A percentile compares a stretch with the other conserved stretches of the same genome.
Evolutionary conservation across 495 filamentous ascomycete species (phyloP).

Genomic region (Lepraria neglecta): DNA sequence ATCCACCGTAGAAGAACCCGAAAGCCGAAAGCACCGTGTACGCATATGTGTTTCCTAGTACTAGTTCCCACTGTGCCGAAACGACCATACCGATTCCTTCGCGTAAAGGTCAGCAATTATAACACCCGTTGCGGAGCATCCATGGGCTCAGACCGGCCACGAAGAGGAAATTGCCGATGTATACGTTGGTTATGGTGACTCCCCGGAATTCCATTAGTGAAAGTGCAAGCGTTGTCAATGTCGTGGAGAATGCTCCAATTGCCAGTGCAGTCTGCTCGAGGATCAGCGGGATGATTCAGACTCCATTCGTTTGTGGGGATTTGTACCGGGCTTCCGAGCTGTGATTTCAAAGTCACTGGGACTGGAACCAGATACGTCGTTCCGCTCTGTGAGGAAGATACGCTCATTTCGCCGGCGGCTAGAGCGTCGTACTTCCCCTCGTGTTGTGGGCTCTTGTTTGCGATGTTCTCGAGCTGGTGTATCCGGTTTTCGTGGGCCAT

Average conservation of each 20-base stretch:
- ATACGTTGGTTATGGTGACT: conserved; percentile 42
- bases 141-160: conserved; percentile 26
- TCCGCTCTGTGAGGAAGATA: conserved; percentile 19
- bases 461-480: conserved; percentile 28
- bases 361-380: conserved; percentile 27
- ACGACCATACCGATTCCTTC: conserved; percentile 43
- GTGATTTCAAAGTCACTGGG: conserved; percentile 32
- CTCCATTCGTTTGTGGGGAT: not conserved
- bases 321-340: conserved; percentile 31
- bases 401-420: conserved; percentile 17
- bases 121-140: not conserved
- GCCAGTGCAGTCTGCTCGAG: conserved; percentile 38
- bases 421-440: conserved; percentile 24
- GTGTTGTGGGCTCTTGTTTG: conserved; percentile 24
- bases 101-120: not conserved
- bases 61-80: conserved; percentile 47
- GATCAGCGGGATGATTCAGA: not conserved
- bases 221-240: conserved; percentile 44
- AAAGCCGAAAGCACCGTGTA: conserved; percentile 49
- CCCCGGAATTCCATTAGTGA: conserved; percentile 46
- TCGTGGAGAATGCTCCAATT: conserved; percentile 47
- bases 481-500: conserved; percentile 28
- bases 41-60: conserved; percentile 44
- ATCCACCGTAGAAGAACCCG: conserved; percentile 44
- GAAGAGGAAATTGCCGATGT: conserved; percentile 48